These are phyloP conservation scores for Psilocybe cyanescens DNA, from an alignment of 768 basidiomycete species.

Conservation along the genomic window DNA sequence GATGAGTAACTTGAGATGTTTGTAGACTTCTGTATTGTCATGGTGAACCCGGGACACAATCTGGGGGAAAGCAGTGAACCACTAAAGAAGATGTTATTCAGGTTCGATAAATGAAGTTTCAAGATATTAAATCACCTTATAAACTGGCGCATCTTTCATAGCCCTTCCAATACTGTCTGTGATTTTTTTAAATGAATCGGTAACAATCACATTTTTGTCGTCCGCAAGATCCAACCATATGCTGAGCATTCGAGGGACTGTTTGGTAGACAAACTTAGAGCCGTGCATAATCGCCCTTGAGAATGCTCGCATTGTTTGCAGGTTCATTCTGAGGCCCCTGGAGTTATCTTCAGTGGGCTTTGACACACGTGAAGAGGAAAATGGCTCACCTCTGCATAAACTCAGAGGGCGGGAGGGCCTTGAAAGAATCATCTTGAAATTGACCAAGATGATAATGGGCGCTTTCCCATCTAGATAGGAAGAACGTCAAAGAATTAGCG, in stretches of 20 bases:
- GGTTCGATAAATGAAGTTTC: not conserved
- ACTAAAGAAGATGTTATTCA: slow-evolving; percentile 49
- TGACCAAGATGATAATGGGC: slow-evolving; percentile 85
- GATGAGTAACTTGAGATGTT: slow-evolving; percentile 68
- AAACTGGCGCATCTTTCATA: slow-evolving; percentile 67
- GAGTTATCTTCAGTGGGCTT: not conserved
- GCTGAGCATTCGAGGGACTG: slow-evolving; percentile 90
- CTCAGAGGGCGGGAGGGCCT: slow-evolving; percentile 49
- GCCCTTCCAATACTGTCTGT: slow-evolving; percentile 58
- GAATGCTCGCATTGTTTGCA: slow-evolving; percentile 69
- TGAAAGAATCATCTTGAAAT: slow-evolving; percentile 83
- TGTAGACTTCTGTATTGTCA: slow-evolving; percentile 60
- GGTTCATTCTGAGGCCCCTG: slow-evolving; percentile 68
- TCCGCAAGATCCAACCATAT: slow-evolving; percentile 96
- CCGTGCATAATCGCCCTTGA: slow-evolving; percentile 75
- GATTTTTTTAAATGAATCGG: slow-evolving; percentile 55
- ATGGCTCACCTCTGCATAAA: slow-evolving; percentile 46
- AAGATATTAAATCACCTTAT: slow-evolving; percentile 62
- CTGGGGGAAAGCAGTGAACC: slow-evolving; percentile 96
- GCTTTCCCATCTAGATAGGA: slow-evolving; percentile 71
- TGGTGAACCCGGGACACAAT: slow-evolving; percentile 94
- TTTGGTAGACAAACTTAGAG: slow-evolving; percentile 96
- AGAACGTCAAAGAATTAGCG: not conserved
- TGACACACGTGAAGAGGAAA: not conserved
- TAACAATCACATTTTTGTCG: slow-evolving; percentile 31